Percentiles rank a stretch among this genome's conserved stretches.
Conservation (phyloP, 345 rosid genomes). For the Draba incana region DNA sequence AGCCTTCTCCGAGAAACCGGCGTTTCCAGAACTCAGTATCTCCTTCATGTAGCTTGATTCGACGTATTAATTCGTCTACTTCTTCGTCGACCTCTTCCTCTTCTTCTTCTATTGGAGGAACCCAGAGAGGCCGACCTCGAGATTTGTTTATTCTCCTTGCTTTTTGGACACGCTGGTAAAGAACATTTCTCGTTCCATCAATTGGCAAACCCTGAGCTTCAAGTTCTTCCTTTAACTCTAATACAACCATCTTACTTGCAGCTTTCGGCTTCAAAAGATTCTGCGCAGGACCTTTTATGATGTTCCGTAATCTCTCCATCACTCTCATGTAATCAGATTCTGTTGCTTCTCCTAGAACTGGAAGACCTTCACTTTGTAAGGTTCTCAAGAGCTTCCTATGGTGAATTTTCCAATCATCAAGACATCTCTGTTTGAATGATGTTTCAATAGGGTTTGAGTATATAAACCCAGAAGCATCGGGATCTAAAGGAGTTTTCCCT, state of each 20-base stretch:
- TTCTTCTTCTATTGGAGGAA: constrained; percentile 93
- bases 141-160: constrained; percentile 98
- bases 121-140: constrained; percentile 98
- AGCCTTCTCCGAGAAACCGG: constrained; percentile 87
- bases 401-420: constrained; percentile 75
- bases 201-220: constrained; percentile 93
- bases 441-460: constrained; percentile 90
- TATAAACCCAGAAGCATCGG: constrained; percentile 84
- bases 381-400: constrained; percentile 72
- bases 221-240: constrained; percentile 92
- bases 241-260: constrained; percentile 95
- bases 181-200: constrained; percentile 97
- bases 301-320: constrained; percentile 70
- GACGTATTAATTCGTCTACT: constrained; percentile 78
- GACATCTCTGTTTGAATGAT: constrained; percentile 89
- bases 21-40: constrained; percentile 96
- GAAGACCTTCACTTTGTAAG: constrained; percentile 77
- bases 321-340: constrained; percentile 85
- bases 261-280: constrained; percentile 92
- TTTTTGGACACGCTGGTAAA: constrained; percentile 98
- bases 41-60: constrained; percentile 90
- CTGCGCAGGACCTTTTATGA: constrained; percentile 78
- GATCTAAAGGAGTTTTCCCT: constrained; percentile 93
- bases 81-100: constrained; percentile 97
- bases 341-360: constrained; percentile 72